Base-by-base conservation (phyloP, 305 asterid species). In the Fraxinus sp. region DNA sequence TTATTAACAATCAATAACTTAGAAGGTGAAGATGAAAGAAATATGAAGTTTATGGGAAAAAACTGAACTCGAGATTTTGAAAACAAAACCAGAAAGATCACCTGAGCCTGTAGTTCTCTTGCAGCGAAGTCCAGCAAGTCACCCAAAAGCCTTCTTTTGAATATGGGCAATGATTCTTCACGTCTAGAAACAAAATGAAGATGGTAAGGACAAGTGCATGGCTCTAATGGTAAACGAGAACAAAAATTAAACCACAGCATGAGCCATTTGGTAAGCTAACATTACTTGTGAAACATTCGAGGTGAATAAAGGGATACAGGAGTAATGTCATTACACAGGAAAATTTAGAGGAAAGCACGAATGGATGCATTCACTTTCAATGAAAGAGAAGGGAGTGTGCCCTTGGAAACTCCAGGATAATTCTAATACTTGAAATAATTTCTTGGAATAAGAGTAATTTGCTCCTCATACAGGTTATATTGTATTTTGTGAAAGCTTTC, bases 61-160 rank as follows among this genome's bases (percentile, higher is more conserved):
- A 49, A 49, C 7, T 49, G 59, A 46, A 46, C 57, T 46, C 1
- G 22, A 77, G 9, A 30, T 57, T 71, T 33, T 72, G 43, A 72
- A 72, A 78, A 70, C 80, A 74, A 70, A 78, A 76, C 82, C 72
- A 66, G 78, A 82, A 81, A 80, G 80, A 57, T 89, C 89, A 96
- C 99, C 99, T 96, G 99, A 87, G 87, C 94, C 90, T 90, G 98
- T 84, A 96, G 87, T 85, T 96, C 99, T 88, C 98, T 92, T 1
- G 98, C 97, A 86, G 99, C 90, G 88, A 96, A 96, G 87, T 96
- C 99, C 89, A 96, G 89, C 91, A 96, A 90, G 90, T 93, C 91
- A 78, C 98, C 94, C 91, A 96, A 84, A 87, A 96, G 97, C 89
- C 98, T 92, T 90, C 99, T 87, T 89, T 96, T 96, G 87, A 96